Conservation (phyloP, 106 monocot genomes). For the Dendrobium officinale region DNA sequence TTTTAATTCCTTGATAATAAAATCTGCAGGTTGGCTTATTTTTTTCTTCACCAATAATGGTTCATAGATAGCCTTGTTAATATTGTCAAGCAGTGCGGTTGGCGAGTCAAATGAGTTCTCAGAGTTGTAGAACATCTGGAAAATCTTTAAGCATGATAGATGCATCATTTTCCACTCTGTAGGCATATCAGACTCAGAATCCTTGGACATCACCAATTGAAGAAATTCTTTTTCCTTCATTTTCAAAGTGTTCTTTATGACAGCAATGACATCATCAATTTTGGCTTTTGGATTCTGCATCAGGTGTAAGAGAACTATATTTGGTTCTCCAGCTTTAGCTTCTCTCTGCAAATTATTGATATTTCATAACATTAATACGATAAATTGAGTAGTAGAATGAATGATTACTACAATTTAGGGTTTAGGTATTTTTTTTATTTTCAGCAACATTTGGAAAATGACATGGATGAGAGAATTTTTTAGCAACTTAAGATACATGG, state of each 20-base stretch:
- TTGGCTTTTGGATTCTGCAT: constrained; percentile 2
- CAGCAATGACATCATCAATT: constrained; percentile 3
- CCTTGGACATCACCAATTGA: background rate
- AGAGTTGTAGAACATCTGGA: constrained; percentile 15
- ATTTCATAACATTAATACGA: background rate
- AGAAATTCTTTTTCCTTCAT: constrained; percentile 10
- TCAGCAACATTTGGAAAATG: no score
- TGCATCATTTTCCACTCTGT: constrained; percentile 10
- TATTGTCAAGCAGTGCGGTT: constrained; percentile 1
- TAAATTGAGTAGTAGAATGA: background rate
- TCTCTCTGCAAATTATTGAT: constrained; percentile 8
- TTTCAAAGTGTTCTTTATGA: constrained; percentile 2
- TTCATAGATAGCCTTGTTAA: constrained; percentile 12
- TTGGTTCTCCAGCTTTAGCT: constrained; percentile 10
- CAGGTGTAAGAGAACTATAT: constrained; percentile 9
- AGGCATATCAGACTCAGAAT: background rate
- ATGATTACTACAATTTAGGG: background rate
- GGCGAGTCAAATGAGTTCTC: constrained; percentile 7
- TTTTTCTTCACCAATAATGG: background rate
- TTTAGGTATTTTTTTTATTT: background rate
- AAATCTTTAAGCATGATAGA: constrained; percentile 10
- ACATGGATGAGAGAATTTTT: no score
- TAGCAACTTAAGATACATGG: no score
- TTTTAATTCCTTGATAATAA: no score
- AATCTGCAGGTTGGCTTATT: no score